These are phyloP conservation scores for Fomitopsis schrenkii DNA, from an alignment of 1,284 basidiomycete genomes.

Conservation along the genomic window DNA sequence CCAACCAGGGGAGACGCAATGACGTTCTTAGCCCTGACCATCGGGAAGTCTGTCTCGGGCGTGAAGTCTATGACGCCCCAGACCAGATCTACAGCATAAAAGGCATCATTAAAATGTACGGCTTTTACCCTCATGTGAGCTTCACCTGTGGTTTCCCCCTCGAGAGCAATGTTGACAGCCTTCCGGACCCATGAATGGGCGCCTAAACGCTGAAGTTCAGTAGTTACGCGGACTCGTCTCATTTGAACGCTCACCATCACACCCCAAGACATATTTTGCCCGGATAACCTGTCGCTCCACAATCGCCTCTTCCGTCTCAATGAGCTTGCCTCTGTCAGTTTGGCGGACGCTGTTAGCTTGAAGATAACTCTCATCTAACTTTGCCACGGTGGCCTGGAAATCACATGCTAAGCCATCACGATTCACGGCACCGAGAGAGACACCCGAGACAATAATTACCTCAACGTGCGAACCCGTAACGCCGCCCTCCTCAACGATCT, in stretches of 20 bases:
- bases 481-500: neutral
- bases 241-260: constrained; percentile 9
- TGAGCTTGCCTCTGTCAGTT: neutral
- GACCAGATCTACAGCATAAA: neutral
- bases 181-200: constrained; percentile 14
- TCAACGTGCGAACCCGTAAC: neutral
- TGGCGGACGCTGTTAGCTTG: neutral
- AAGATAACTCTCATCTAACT: neutral
- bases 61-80: neutral
- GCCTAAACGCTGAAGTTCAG: neutral
- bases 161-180: constrained; percentile 4
- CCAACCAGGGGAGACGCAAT: neutral
- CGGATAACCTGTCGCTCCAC: constrained; percentile 2
- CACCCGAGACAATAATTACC: neutral
- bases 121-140: no score
- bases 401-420: neutral
- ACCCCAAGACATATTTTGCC: constrained; percentile 15
- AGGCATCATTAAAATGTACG: no score
- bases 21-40: neutral
- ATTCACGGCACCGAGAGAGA: neutral
- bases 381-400: neutral
- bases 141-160: neutral
- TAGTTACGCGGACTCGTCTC: neutral
- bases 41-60: neutral
- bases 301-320: neutral